Base-by-base conservation (phyloP, 1,284 basidiomycete genomes). In the Spongiforma sp. region DNA sequence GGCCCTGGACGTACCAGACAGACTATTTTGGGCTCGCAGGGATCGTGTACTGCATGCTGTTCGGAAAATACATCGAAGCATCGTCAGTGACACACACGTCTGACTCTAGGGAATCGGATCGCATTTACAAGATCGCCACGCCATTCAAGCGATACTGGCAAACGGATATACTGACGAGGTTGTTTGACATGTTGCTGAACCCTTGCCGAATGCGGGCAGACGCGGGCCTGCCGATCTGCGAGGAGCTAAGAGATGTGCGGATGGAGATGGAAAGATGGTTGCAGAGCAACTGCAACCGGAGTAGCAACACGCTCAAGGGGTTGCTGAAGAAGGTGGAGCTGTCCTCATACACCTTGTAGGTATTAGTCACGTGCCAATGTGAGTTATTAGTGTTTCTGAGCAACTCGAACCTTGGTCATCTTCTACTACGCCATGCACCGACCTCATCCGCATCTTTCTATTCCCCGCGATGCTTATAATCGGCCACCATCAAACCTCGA, bases 91-190 rank as follows among this genome's bases (percentile, higher is more conserved):
- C 76, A 24, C 72, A 77, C 15, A 73, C 75, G 7, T 67, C 75
- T 4, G 73, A 69, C 19, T 77, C 79, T 6, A 77, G 76, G 19
- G 73, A 77, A 41, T 71, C 72, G 67, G 69, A 69, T 17, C 75
- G 73, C 4, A 78, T 84, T 60, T 85, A 89, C 79, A 92, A 86
- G 81, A 86, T 97, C 57, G 82, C 87, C 28, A 88, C 90, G 48
- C 86, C 92, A 26, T 84, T 99, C 71, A 97, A 96, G 78, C 83
- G 98, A 68, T 99, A 99, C 79, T 99, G 98, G 95, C 96, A 99
- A 79, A 85, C 83, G 46, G 91, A 93, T 21, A 78, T 98, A 24
- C 98, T 98, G 95, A 90, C 81, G 39, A 78, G 84, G 59, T 76
- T 99, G 48, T 99, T 99, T 75, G 92, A 97, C 68, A 69, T 91